Evolutionary conservation across 805 yeast genomes (phyloP).

Genomic region (Starmerella stigmatis): DNA sequence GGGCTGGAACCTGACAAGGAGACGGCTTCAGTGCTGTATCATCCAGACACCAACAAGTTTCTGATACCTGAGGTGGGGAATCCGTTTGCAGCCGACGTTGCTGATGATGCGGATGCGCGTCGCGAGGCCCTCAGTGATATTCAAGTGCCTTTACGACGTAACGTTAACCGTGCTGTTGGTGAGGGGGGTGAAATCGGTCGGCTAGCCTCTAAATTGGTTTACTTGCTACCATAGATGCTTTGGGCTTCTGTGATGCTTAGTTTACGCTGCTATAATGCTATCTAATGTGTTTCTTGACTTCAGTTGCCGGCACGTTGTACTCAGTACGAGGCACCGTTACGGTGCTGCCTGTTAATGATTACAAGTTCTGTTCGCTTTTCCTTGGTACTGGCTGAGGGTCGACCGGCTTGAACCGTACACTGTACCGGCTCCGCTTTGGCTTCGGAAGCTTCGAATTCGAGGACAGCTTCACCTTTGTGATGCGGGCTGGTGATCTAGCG

Average conservation of each 20-base stretch:
- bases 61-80: constrained; percentile 18
- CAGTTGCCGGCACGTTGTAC: too few species aligned
- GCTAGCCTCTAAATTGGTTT: not conserved
- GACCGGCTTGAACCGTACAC: too few species aligned
- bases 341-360: too few species aligned
- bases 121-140: constrained; percentile 14
- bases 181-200: constrained; percentile 22
- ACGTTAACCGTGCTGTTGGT: constrained; percentile 5
- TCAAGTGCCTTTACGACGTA: constrained; percentile 13
- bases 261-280: too few species aligned
- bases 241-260: not conserved
- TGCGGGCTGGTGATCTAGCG: too few species aligned
- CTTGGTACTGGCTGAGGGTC: too few species aligned
- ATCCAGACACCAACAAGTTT: constrained; percentile 18
- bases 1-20: constrained; percentile 17
- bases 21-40: constrained; percentile 5
- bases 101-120: constrained; percentile 25
- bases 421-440: too few species aligned
- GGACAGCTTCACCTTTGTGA: too few species aligned
- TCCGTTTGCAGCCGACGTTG: constrained; percentile 20
- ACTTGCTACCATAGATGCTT: not conserved
- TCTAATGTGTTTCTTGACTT: too few species aligned
- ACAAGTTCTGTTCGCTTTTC: too few species aligned
- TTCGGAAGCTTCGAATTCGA: too few species aligned
- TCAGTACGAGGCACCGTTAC: too few species aligned